A percentile compares a stretch with the other conserved stretches of the same genome.
These are phyloP conservation scores for Raddia guianensis DNA, from an alignment of 176 grass and related monocot species.

Conservation along the genomic window DNA sequence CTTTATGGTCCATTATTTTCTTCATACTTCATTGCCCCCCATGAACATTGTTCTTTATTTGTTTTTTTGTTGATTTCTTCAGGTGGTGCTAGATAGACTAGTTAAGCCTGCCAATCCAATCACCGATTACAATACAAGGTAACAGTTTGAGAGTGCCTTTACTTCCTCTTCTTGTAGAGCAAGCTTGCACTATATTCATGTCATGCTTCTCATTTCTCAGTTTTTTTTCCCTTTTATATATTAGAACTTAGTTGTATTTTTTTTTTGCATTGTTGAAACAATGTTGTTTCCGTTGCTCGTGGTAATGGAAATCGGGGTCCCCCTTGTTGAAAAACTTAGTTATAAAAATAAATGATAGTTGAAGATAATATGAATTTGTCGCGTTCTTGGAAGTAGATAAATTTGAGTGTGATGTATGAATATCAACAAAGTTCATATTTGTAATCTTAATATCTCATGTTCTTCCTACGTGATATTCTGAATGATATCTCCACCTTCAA, in stretches of 20 bases:
- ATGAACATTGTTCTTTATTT: conserved; percentile 14
- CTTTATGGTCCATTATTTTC: conserved; percentile 25
- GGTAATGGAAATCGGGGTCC: too few relatives aligned
- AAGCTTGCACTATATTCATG: neutral
- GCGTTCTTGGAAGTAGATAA: conserved; percentile 7
- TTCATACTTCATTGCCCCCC: neutral
- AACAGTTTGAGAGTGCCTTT: conserved; percentile 42
- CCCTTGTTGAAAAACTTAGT: neutral
- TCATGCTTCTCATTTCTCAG: conserved; percentile 6
- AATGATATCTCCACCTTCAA: conserved; percentile 13
- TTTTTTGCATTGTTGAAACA: neutral
- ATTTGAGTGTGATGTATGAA: conserved; percentile 14
- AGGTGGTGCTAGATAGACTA: conserved; percentile 93
- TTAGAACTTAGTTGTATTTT: conserved; percentile 19
- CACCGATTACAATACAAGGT: conserved; percentile 95
- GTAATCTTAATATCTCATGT: conserved; percentile 4
- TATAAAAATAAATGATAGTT: conserved; percentile 10
- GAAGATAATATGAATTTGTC: neutral
- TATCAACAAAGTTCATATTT: neutral
- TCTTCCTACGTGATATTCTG: conserved; percentile 22
- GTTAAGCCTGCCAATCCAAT: conserved; percentile 92
- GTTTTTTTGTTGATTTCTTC: conserved; percentile 28
- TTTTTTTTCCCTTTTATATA: conserved; percentile 4
- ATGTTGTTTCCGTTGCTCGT: too few relatives aligned
- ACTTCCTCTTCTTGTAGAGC: conserved; percentile 8